Percentiles rank a stretch among this genome's conserved stretches.
Evolutionary conservation across 352 stramenopile species (phyloP).

Genomic region (Pythium biforme): DNA sequence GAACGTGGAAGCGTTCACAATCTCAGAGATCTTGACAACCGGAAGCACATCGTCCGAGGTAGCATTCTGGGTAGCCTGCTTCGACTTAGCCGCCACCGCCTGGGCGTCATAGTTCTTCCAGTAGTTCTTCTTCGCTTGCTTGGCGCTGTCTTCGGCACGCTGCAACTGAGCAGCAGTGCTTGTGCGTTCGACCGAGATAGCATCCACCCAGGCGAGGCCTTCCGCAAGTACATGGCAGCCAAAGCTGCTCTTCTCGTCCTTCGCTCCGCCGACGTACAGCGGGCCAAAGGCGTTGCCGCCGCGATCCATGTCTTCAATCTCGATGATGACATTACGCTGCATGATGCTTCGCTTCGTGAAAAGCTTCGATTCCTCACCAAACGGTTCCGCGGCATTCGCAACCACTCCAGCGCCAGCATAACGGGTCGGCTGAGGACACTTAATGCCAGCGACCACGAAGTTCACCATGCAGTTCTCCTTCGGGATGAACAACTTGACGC

Average conservation of each 20-base stretch:
- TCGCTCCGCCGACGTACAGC: conserved; percentile 64
- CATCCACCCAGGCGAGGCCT: conserved; percentile 92
- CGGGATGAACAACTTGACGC: conserved; percentile 95
- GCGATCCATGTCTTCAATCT: conserved; percentile 93
- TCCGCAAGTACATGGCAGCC: conserved; percentile 90
- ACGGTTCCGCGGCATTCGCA: conserved; percentile 78
- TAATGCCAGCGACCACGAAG: conserved; percentile 89
- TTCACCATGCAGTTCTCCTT: conserved; percentile 98
- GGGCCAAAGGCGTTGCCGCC: conserved; percentile 90
- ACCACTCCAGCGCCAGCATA: conserved; percentile 90
- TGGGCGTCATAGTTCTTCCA: conserved; percentile 88
- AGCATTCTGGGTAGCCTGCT: conserved; percentile 38
- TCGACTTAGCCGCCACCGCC: conserved; percentile 45
- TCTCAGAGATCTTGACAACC: conserved; percentile 92
- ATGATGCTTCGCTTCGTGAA: conserved; percentile 89
- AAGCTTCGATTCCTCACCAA: conserved; percentile 86
- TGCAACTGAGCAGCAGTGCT: conserved; percentile 69
- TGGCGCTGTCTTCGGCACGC: conserved; percentile 84
- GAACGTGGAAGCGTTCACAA: conserved; percentile 92
- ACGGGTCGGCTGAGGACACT: conserved; percentile 81
- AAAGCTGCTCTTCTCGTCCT: conserved; percentile 86
- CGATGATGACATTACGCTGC: conserved; percentile 90
- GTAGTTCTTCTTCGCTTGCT: conserved; percentile 93
- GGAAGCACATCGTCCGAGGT: conserved; percentile 68
- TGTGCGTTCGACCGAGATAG: conserved; percentile 92